phyloP scores from a whole-genome alignment of 2,329 filamentous ascomycete species.

The Botrytis cinerea region DNA sequence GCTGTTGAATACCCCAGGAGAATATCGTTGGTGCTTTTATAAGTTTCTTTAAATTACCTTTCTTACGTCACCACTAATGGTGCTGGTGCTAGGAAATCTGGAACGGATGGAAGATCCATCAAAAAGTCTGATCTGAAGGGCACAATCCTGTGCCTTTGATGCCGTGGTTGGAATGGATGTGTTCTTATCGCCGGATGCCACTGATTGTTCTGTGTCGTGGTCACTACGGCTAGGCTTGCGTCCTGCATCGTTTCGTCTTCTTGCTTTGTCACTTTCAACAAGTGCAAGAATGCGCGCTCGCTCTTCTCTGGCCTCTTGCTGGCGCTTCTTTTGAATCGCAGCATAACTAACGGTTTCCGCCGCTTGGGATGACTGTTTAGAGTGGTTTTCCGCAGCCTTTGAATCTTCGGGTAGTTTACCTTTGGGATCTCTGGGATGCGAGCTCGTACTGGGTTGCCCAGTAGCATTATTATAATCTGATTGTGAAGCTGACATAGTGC shows the following conservation, averaged over 20 bases:
- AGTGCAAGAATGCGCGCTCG: slow-evolving; percentile 69
- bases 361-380: slow-evolving; percentile 1
- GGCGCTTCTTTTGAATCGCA: slow-evolving; percentile 59
- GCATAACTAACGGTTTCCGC: slow-evolving; percentile 51
- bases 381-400: background rate
- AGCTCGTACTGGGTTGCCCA: background rate
- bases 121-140: slow-evolving; percentile 78
- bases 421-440: background rate
- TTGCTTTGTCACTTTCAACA: slow-evolving; percentile 76
- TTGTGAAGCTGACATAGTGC: background rate
- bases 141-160: slow-evolving; percentile 46
- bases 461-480: background rate
- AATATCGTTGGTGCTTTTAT: background rate
- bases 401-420: background rate
- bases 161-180: slow-evolving; percentile 12
- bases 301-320: slow-evolving; percentile 67
- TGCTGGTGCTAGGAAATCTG: slow-evolving; percentile 66
- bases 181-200: background rate
- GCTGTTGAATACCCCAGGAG: background rate
- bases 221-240: slow-evolving; percentile 47
- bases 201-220: background rate
- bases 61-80: slow-evolving; percentile 67
- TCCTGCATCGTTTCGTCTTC: slow-evolving; percentile 57
- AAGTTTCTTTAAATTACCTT: slow-evolving; percentile 33
- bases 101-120: slow-evolving; percentile 79